Evolutionary conservation across 2,329 filamentous ascomycete genomes (phyloP).

Genomic region (Thielaviopsis ethacetica): DNA sequence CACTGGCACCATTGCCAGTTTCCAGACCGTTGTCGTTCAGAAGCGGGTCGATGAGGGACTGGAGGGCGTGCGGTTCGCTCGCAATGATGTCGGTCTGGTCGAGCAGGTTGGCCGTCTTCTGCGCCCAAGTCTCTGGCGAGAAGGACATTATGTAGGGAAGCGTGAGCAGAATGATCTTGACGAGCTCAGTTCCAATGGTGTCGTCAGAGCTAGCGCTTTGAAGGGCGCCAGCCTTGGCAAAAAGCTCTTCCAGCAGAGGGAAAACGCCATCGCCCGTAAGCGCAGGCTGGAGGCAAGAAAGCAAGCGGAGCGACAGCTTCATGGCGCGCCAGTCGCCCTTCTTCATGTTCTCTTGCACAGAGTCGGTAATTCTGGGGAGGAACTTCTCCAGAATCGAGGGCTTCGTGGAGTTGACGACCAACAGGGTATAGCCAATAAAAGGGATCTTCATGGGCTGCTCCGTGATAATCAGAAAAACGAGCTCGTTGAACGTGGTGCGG

Average conservation of each 20-base stretch:
- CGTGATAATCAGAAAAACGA: slow-evolving; percentile 58
- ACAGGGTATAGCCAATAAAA: slow-evolving; percentile 70
- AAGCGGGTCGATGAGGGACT: slow-evolving; percentile 68
- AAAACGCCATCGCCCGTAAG: slow-evolving; percentile 77
- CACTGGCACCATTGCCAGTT: slow-evolving; percentile 45
- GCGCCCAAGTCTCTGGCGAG: slow-evolving; percentile 50
- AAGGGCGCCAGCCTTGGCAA: slow-evolving; percentile 75
- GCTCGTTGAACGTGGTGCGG: slow-evolving; percentile 53
- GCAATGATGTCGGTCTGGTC: slow-evolving; percentile 94
- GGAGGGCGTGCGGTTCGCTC: slow-evolving; percentile 69
- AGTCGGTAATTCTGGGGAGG: slow-evolving; percentile 43
- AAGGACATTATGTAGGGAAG: slow-evolving; percentile 79
- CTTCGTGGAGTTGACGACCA: slow-evolving; percentile 64
- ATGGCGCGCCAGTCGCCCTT: slow-evolving; percentile 74
- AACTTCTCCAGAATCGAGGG: slow-evolving; percentile 58
- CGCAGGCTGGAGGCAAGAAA: slow-evolving; percentile 70
- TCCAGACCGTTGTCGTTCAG: slow-evolving; percentile 45
- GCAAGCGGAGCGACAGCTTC: slow-evolving; percentile 76
- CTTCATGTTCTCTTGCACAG: slow-evolving; percentile 50
- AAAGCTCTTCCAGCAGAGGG: slow-evolving; percentile 73
- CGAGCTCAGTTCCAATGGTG: slow-evolving; percentile 65
- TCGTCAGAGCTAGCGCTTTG: slow-evolving; percentile 90
- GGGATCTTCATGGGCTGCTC: slow-evolving; percentile 98
- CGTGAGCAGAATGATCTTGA: slow-evolving; percentile 90
- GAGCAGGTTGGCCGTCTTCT: slow-evolving; percentile 62